Base-by-base conservation (phyloP, 805 yeast species). In the Hanseniaspora singularis region DNA sequence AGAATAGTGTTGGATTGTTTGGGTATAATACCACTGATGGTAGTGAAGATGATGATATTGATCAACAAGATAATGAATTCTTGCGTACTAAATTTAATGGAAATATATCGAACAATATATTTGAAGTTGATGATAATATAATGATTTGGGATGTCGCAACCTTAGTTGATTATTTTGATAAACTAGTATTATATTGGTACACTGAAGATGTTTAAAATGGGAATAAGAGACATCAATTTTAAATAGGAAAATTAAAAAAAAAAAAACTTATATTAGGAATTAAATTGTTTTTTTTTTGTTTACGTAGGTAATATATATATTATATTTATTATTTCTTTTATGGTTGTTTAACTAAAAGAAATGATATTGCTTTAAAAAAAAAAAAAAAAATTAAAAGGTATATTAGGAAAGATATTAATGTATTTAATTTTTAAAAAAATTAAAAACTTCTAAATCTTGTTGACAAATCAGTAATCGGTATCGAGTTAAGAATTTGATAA, bases 391-490 rank as follows among this genome's bases (percentile, higher is more conserved):
- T 8, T 26, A 7, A 8, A 7, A 26, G 11, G 10, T 36, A 36
- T 23, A 32, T 22, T 36, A 36, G 30, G 30, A 20, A 33, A 26
- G 18, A 31, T 5, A 40, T 16, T 14, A 20, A 27, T 15, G 15
- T 30, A 12, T 12, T 5, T 30, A 10, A 30, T 30, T 30, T 12
- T 10, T 23, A 38, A 27, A 26, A 10, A 34, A 18, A 43, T 20
- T 37, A 34, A 34, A 27, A 34, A 42, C 28, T 19, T 27, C 28
- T 19, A 24, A 45, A 38, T 34, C 40, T 23, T 36, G 30, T 18
- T 18, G 50, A 34, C 42, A 47, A 40, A 38, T 43, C 40, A 47
- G 45, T 47, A 40, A 47, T 47, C 50, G 50, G 50, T 47, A 47
- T 47, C 50, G 50, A 32, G 50, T 38, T 40, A 38, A 24, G 16